Conservation (phyloP, 2,329 filamentous ascomycete genomes). For the Ceratocystis papillata region DNA sequence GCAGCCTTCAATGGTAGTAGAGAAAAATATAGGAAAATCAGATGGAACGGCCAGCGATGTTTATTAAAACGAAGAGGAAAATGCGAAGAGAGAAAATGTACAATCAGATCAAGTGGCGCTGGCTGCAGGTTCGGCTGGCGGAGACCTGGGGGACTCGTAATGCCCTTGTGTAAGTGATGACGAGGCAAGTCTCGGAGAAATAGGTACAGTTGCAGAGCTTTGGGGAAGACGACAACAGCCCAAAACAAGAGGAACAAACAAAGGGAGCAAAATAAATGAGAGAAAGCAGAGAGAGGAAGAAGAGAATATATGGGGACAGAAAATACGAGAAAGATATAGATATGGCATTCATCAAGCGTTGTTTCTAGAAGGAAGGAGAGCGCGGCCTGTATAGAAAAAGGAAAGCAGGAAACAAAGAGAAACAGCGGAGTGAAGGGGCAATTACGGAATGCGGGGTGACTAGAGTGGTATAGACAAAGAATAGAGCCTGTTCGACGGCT, state of each 20-base stretch:
- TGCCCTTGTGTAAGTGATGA: conserved; percentile 14
- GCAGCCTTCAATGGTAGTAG: not conserved
- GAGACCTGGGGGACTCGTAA: conserved; percentile 13
- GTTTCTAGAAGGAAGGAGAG: not conserved
- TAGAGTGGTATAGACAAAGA: not conserved
- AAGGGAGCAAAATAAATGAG: not conserved
- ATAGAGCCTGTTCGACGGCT: not conserved
- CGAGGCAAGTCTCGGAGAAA: conserved; percentile 10
- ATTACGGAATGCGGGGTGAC: not conserved
- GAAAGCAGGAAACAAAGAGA: conserved; percentile 5
- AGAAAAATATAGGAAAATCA: conserved; percentile 9
- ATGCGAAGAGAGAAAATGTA: not conserved
- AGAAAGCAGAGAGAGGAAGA: conserved; percentile 2
- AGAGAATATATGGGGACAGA: not conserved
- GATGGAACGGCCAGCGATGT: not conserved
- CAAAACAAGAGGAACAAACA: not conserved
- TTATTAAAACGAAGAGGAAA: not conserved
- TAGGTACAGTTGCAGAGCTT: no score
- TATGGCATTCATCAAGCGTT: not conserved
- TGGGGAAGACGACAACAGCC: no score
- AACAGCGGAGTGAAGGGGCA: conserved; percentile 11
- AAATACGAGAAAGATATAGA: not conserved
- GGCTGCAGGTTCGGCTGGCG: not conserved
- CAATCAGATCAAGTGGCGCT: conserved; percentile 10
- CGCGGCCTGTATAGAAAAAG: not conserved